Percentiles rank a stretch among this genome's conserved stretches.
These are phyloP conservation scores for Trametes meyenii DNA, from an alignment of 768 basidiomycete genomes.

Conservation along the genomic window DNA sequence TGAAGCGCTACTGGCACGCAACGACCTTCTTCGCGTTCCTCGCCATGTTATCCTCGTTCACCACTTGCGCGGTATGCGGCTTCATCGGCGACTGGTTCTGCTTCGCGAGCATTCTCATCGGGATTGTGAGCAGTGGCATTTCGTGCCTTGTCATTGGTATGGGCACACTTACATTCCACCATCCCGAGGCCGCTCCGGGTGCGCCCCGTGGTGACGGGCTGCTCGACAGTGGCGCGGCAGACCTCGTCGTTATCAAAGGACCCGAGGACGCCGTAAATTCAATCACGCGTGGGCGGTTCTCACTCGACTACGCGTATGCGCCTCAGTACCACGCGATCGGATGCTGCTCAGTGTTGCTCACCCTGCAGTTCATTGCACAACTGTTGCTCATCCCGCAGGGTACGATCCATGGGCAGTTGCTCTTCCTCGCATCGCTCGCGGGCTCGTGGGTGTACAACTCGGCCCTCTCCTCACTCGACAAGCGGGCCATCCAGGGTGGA, in stretches of 20 bases:
- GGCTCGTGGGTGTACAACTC: slow-evolving; percentile 20
- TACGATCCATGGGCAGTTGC: slow-evolving; percentile 16
- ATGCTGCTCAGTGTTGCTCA: slow-evolving; percentile 5
- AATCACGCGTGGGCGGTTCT: slow-evolving; percentile 16
- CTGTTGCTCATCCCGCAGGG: slow-evolving; percentile 16
- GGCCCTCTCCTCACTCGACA: slow-evolving; percentile 16
- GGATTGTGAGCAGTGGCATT: slow-evolving; percentile 10
- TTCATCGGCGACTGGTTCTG: slow-evolving; percentile 9
- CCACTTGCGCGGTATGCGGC: not conserved
- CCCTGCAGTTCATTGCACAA: slow-evolving; percentile 14
- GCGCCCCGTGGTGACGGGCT: slow-evolving; percentile 16
- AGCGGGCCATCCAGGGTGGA: slow-evolving; percentile 7
- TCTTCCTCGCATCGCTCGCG: slow-evolving; percentile 16
- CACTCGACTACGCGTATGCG: not conserved
- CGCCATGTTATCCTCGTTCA: slow-evolving; percentile 1
- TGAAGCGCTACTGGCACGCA: not conserved
- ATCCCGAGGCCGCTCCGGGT: not conserved
- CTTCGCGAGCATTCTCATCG: slow-evolving; percentile 8
- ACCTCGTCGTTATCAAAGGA: slow-evolving; percentile 9
- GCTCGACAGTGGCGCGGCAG: not conserved
- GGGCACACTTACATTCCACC: slow-evolving; percentile 1
- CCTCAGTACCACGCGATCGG: slow-evolving; percentile 10
- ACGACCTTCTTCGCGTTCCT: not conserved
- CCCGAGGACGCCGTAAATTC: slow-evolving; percentile 5
- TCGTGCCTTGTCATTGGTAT: slow-evolving; percentile 8